Conservation (phyloP, 2,329 filamentous ascomycete genomes). For the Shiraia bambusicola region DNA sequence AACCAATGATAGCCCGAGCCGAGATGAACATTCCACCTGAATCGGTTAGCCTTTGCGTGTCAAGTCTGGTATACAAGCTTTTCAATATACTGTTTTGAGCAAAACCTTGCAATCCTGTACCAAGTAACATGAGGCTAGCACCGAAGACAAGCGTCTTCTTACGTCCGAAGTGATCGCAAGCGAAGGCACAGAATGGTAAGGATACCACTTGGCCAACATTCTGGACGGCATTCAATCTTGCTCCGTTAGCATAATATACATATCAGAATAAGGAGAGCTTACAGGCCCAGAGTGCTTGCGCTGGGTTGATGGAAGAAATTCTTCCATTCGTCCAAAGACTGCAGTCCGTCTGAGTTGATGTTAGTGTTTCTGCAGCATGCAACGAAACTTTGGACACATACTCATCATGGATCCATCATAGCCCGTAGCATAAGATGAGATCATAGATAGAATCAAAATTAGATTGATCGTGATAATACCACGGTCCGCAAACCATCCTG, state of each 20-base stretch:
- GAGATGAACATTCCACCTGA: conserved; percentile 4
- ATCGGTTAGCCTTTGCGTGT: neutral
- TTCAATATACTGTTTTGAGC: conserved; percentile 7
- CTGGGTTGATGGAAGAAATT: conserved; percentile 4
- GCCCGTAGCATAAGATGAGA: conserved; percentile 12
- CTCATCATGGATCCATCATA: conserved; percentile 18
- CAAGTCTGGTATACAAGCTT: too few species aligned
- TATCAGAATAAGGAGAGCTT: neutral
- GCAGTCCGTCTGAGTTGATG: conserved; percentile 1
- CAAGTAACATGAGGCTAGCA: conserved; percentile 45
- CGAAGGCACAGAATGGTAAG: conserved; percentile 25
- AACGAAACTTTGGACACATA: neutral
- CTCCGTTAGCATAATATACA: neutral
- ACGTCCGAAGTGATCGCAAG: conserved; percentile 44
- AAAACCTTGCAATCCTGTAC: conserved; percentile 23
- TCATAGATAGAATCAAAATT: conserved; percentile 7
- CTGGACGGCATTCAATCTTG: conserved; percentile 23
- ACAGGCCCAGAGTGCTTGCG: conserved; percentile 3
- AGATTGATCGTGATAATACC: conserved; percentile 10
- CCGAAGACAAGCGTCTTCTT: conserved; percentile 40
- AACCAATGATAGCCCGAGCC: conserved; percentile 1
- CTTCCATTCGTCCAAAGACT: conserved; percentile 10
- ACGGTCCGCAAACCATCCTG: conserved; percentile 4
- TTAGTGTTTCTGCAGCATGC: neutral
- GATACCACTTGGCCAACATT: conserved; percentile 29